Evolutionary conservation across 1,139 yeast genomes (phyloP).

Genomic region (Kodamaea alishanica): DNA sequence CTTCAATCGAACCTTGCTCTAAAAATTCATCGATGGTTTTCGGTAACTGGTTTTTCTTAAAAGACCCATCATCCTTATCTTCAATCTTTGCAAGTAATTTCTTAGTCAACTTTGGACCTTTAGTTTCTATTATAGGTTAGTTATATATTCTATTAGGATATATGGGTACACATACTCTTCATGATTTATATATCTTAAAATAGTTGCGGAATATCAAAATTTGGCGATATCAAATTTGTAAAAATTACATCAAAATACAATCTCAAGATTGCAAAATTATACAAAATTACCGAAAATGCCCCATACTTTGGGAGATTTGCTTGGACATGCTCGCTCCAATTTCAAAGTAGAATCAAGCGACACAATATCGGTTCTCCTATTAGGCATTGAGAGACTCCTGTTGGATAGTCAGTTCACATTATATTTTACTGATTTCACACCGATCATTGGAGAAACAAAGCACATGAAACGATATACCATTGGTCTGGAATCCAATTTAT

Average conservation of each 20-base stretch:
- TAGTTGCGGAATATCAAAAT: background rate
- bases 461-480: too few species aligned
- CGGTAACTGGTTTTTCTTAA: conserved; percentile 17
- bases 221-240: background rate
- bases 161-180: conserved; percentile 4
- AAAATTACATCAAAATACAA: background rate
- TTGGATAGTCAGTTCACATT: too few species aligned
- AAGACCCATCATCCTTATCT: conserved; percentile 11
- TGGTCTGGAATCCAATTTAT: too few species aligned
- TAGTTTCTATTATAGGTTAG: conserved; percentile 9
- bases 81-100: conserved; percentile 14
- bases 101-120: conserved; percentile 21
- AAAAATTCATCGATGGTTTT: conserved; percentile 43
- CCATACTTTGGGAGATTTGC: too few species aligned
- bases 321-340: too few species aligned
- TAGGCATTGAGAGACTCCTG: too few species aligned
- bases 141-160: background rate
- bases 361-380: too few species aligned
- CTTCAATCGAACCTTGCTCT: conserved; percentile 47
- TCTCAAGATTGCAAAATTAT: background rate
- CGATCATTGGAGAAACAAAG: too few species aligned
- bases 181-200: background rate
- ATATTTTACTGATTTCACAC: too few species aligned
- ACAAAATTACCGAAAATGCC: background rate
- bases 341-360: too few species aligned